Evolutionary conservation across 345 rosid genomes (phyloP), one percentile per base, ranked within the genome.

Genomic region (Brassica nigra): DNA sequence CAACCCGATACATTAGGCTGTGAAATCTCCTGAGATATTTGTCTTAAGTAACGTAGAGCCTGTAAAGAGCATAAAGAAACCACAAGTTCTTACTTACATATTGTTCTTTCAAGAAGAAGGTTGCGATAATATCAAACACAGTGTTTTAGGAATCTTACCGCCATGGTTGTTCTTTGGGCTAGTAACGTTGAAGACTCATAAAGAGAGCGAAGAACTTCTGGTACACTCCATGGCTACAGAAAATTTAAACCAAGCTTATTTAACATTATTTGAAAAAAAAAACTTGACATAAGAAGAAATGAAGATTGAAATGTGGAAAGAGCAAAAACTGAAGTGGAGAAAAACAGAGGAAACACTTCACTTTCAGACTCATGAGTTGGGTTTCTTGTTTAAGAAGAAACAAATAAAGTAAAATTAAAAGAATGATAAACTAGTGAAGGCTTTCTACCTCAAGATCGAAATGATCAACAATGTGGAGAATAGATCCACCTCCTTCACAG

Each of bases 401-500:
- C 11, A 66, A 3, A 8, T 18, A 28, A 15, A 11, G 31, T 15
- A 4, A 27, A 49, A 47, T 2, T 28, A 30, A 8, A 67, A 12
- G 5, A 31, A 12, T 27, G 6, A 15, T 4, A 64, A 39, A 5
- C 57, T 12, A 57, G 18, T 6, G 18, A 61, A 73, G 12, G 74
- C 6, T 44, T 16, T 7, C 49, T 52, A 93, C 99, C 97, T 93
- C 99, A 59, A 93, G 87, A 85, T 95, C 97, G 83, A 90, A 68
- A 82, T 95, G 98, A 80, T 95, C 98, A 42, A 95, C 99, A 49
- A 95, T 86, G 76, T 95, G 97, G 78, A 95, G 88, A 75, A 95
- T 89, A 15, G 99, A 95, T 34, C 99, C 99, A 73, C 99, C 98
- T 36, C 99, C 99, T 87, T 95, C 99, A 78, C 99, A 95, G 6